These are phyloP conservation scores for Xerocomus cyaneibrunnescens DNA, from an alignment of 1,284 basidiomycete genomes.

Conservation along the genomic window DNA sequence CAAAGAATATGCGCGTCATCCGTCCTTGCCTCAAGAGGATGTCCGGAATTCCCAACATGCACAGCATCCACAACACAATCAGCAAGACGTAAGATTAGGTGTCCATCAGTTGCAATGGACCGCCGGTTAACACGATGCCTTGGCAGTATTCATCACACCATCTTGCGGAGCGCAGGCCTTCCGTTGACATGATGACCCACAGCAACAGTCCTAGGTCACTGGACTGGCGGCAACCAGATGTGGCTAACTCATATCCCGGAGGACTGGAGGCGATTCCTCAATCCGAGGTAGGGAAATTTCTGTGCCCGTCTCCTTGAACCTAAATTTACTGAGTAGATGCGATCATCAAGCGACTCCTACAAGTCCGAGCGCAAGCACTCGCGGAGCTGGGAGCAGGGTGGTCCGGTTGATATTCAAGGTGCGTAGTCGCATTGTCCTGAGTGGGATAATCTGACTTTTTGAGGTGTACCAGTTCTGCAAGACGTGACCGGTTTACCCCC, in stretches of 20 bases:
- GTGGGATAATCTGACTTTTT: slow-evolving; percentile 17
- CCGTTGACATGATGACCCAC: slow-evolving; percentile 36
- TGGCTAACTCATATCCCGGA: slow-evolving; percentile 45
- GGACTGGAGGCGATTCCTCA: slow-evolving; percentile 45
- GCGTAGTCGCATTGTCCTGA: slow-evolving; percentile 20
- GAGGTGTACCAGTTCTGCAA: slow-evolving; percentile 32
- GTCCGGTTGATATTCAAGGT: slow-evolving; percentile 40
- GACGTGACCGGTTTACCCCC: slow-evolving; percentile 53
- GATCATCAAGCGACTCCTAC: slow-evolving; percentile 44
- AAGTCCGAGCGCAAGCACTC: slow-evolving; percentile 54
- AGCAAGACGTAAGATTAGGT: slow-evolving; percentile 36
- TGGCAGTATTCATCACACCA: slow-evolving; percentile 36
- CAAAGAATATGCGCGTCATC: slow-evolving; percentile 35
- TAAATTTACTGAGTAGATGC: slow-evolving; percentile 37
- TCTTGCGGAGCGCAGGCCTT: slow-evolving; percentile 35
- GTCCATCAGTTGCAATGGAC: slow-evolving; percentile 14
- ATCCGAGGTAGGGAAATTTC: slow-evolving; percentile 46
- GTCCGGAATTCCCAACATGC: slow-evolving; percentile 32
- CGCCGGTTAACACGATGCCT: slow-evolving; percentile 22
- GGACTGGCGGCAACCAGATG: slow-evolving; percentile 52
- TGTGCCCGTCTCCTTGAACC: slow-evolving; percentile 16
- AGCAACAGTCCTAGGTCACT: slow-evolving; percentile 45
- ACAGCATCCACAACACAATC: slow-evolving; percentile 33
- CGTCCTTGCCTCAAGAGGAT: slow-evolving; percentile 35
- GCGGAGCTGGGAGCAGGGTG: slow-evolving; percentile 55